Evolutionary conservation across 192 early-diverging fungal species (phyloP).

Genomic region (Diversispora epigaea): DNA sequence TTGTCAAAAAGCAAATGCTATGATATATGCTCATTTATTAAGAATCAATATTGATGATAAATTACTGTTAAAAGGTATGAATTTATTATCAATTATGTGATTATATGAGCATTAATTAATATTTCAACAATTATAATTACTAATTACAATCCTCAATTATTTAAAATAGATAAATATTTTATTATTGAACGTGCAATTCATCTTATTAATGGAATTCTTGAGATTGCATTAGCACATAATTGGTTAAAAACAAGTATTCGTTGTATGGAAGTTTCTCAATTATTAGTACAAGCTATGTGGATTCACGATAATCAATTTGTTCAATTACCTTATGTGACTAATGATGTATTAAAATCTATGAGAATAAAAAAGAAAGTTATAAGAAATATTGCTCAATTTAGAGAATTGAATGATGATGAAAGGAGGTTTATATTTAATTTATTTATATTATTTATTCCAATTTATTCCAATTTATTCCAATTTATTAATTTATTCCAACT

Average conservation of each 20-base stretch:
- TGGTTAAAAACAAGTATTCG: constrained; percentile 74
- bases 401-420: constrained; percentile 66
- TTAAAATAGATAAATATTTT: constrained; percentile 61
- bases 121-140: not conserved
- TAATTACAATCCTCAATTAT: not conserved
- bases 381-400: constrained; percentile 63
- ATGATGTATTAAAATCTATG: constrained; percentile 65
- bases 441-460: not conserved
- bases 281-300: constrained; percentile 85
- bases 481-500: not conserved
- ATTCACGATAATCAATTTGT: constrained; percentile 74
- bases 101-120: not conserved
- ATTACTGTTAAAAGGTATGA: constrained; percentile 42
- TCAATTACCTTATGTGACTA: constrained; percentile 80
- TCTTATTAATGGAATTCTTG: constrained; percentile 83
- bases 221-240: constrained; percentile 80
- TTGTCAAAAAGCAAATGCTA: constrained; percentile 67
- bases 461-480: not conserved
- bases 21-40: constrained; percentile 84
- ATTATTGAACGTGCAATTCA: constrained; percentile 73
- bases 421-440: constrained; percentile 30
- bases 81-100: constrained; percentile 15
- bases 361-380: constrained; percentile 65
- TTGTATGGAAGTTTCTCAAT: constrained; percentile 85
- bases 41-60: constrained; percentile 64